These are phyloP conservation scores for Daphne laureola DNA, from an alignment of 441 rosid species.

Conservation along the genomic window DNA sequence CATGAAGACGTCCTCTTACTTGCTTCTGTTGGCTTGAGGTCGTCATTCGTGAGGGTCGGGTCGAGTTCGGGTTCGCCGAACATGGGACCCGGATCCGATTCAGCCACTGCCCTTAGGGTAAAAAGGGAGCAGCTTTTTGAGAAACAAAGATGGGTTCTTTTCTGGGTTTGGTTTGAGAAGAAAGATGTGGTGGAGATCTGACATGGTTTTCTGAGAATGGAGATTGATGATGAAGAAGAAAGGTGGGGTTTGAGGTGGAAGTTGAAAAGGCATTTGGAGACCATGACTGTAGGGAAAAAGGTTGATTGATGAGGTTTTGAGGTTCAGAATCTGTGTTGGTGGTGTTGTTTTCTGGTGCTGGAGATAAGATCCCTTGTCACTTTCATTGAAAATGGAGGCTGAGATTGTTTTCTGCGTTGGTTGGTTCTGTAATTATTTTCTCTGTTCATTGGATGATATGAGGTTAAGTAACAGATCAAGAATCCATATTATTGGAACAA, in stretches of 20 bases:
- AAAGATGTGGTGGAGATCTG: slow-evolving; percentile 6
- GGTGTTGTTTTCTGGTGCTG: slow-evolving; percentile 11
- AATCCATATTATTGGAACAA: too few relatives aligned
- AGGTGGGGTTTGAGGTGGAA: slow-evolving; percentile 35
- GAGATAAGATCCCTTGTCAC: slow-evolving; percentile 19
- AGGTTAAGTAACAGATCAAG: too few relatives aligned
- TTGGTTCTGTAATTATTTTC: too few relatives aligned
- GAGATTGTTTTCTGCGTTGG: background rate
- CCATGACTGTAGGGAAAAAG: slow-evolving; percentile 34
- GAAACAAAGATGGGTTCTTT: slow-evolving; percentile 10
- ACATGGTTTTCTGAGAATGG: slow-evolving; percentile 19
- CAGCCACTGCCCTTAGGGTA: slow-evolving; percentile 28
- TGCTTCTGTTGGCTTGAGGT: slow-evolving; percentile 62
- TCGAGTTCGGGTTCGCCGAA: slow-evolving; percentile 31
- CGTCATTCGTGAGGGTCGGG: slow-evolving; percentile 68
- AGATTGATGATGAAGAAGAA: slow-evolving; percentile 17
- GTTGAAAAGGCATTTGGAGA: slow-evolving; percentile 39
- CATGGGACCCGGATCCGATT: slow-evolving; percentile 16
- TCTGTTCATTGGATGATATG: too few relatives aligned
- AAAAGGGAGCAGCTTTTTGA: slow-evolving; percentile 16
- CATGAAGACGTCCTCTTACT: slow-evolving; percentile 55
- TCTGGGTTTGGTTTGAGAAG: background rate
- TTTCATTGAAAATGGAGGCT: background rate
- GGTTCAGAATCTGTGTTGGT: slow-evolving; percentile 23
- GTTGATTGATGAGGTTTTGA: slow-evolving; percentile 21